Evolutionary conservation across 352 stramenopile genomes (phyloP).

Genomic region (Phytophthora parvispora): DNA sequence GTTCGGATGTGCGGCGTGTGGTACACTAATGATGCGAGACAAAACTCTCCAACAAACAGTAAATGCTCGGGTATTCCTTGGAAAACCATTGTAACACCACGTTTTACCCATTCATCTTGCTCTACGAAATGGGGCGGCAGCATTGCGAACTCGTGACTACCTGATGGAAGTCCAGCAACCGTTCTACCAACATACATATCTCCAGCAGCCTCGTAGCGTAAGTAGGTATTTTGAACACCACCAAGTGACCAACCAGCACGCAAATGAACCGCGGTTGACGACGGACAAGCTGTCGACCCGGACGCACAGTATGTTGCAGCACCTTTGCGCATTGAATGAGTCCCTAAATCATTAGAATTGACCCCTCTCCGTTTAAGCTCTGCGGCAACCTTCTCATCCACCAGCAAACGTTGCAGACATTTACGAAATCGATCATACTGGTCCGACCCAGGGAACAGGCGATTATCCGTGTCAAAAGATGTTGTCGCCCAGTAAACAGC

Average conservation of each 20-base stretch:
- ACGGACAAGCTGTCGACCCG: conserved; percentile 27
- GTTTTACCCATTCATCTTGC: background rate
- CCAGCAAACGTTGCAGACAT: too few relatives aligned
- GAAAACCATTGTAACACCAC: conserved; percentile 10
- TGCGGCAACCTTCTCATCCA: too few relatives aligned
- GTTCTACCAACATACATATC: conserved; percentile 20
- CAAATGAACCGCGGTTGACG: conserved; percentile 21
- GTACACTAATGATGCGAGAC: background rate
- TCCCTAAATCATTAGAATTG: conserved; percentile 15
- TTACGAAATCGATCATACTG: too few relatives aligned
- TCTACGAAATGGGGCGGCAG: conserved; percentile 27
- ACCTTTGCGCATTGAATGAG: conserved; percentile 39
- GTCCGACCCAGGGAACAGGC: too few relatives aligned
- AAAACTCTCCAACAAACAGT: conserved; percentile 14
- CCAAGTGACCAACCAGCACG: conserved; percentile 23
- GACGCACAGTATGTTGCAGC: conserved; percentile 26
- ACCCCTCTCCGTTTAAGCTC: too few relatives aligned
- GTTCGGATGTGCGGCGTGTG: background rate
- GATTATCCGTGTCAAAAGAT: too few relatives aligned
- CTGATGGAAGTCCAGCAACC: conserved; percentile 14
- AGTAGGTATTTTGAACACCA: conserved; percentile 26
- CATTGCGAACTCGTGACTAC: conserved; percentile 16
- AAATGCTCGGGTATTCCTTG: conserved; percentile 4
- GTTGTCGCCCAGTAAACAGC: too few relatives aligned
- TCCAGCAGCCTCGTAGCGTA: conserved; percentile 16